A percentile compares a stretch with the other conserved stretches of the same genome.
Conservation (phyloP, 139 green algal genomes). For the Micractinium conductrix region DNA sequence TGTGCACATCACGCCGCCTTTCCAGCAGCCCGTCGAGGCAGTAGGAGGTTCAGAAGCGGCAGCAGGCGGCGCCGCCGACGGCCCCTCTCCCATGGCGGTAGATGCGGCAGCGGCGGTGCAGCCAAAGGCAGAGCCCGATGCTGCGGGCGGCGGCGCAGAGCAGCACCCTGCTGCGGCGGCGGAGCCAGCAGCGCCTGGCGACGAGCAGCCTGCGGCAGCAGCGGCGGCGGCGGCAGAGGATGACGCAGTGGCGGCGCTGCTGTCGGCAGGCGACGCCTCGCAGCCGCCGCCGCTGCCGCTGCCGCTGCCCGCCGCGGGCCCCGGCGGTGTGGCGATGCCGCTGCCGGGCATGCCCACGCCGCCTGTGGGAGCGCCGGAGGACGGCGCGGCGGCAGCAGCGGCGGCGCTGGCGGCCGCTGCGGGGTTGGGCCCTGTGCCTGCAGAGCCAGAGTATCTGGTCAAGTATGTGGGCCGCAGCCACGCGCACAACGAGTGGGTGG, state of each 20-base stretch:
- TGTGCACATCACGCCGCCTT: neutral
- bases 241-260: constrained; percentile 67
- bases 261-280: constrained; percentile 52
- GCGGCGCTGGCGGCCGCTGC: constrained; percentile 1
- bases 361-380: constrained; percentile 40
- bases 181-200: neutral
- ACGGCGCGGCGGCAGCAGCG: constrained; percentile 37
- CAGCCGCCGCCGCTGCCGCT: neutral
- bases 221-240: constrained; percentile 38
- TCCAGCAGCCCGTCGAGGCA: neutral
- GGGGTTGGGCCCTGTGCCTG: neutral
- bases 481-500: constrained; percentile 86
- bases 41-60: neutral
- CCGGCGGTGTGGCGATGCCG: neutral
- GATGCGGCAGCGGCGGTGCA: neutral
- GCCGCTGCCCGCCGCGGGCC: neutral
- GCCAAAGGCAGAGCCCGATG: constrained; percentile 19
- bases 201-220: neutral
- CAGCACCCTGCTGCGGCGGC: neutral
- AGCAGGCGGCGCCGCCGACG: neutral
- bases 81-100: neutral
- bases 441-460: constrained; percentile 84
- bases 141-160: neutral
- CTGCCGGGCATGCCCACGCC: neutral
- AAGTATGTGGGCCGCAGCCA: constrained; percentile 83